Evolutionary conservation across 441 rosid species (phyloP).

Genomic region (Mallotus repandus): DNA sequence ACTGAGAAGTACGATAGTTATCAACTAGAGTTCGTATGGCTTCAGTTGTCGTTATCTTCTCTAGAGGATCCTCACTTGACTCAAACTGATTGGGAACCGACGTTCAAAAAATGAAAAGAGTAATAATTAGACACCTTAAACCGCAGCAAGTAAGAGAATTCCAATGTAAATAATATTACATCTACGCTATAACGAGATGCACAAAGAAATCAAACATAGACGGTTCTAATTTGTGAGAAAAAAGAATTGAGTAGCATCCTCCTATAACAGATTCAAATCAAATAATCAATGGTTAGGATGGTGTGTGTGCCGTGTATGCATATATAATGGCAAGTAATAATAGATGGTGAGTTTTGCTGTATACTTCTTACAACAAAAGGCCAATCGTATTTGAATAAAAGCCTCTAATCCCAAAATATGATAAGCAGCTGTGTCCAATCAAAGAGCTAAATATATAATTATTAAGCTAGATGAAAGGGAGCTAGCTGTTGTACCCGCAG

Average conservation of each 20-base stretch:
- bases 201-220: background rate
- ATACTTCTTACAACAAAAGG: background rate
- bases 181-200: no score
- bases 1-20: slow-evolving; percentile 67
- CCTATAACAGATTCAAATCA: no score
- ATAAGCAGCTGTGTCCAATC: background rate
- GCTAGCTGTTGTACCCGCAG: slow-evolving; percentile 46
- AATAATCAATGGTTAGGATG: no score
- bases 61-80: slow-evolving; percentile 76
- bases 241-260: background rate
- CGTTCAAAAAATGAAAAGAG: no score
- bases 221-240: no score
- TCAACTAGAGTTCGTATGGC: slow-evolving; percentile 65
- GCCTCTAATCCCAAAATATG: background rate
- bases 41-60: slow-evolving; percentile 84
- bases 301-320: no score
- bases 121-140: slow-evolving; percentile 43
- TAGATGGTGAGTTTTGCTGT: background rate
- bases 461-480: background rate
- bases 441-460: background rate
- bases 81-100: slow-evolving; percentile 53
- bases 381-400: background rate
- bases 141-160: background rate
- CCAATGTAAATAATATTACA: background rate
- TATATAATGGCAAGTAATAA: no score